These are phyloP conservation scores for Podaxis sp. DNA, from an alignment of 768 basidiomycete species.

Conservation along the genomic window DNA sequence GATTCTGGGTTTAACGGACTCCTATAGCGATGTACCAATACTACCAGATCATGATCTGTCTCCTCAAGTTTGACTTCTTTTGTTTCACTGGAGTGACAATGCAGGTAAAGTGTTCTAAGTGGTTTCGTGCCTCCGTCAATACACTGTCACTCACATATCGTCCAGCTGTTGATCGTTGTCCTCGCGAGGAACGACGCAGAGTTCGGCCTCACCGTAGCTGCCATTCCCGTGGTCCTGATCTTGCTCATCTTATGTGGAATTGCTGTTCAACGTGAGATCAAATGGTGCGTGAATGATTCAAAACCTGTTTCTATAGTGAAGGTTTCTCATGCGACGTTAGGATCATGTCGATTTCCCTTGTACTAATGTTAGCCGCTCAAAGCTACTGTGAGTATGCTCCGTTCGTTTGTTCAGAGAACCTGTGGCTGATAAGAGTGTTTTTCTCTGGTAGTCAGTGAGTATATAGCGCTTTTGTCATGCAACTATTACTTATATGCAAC, in stretches of 20 bases:
- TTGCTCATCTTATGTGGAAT: slow-evolving; percentile 63
- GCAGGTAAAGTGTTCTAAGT: slow-evolving; percentile 50
- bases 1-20: slow-evolving; percentile 11
- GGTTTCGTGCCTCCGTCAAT: background rate
- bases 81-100: slow-evolving; percentile 85
- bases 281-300: slow-evolving; percentile 50
- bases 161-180: slow-evolving; percentile 81
- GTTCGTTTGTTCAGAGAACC: background rate
- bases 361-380: slow-evolving; percentile 74
- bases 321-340: slow-evolving; percentile 31
- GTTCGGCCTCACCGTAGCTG: slow-evolving; percentile 79
- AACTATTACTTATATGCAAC: background rate
- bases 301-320: background rate
- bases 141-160: background rate
- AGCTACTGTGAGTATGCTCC: slow-evolving; percentile 62
- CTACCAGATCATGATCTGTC: slow-evolving; percentile 84
- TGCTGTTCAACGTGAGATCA: slow-evolving; percentile 80
- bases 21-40: slow-evolving; percentile 79
- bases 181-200: slow-evolving; percentile 62
- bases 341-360: slow-evolving; percentile 71
- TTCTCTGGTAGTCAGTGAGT: slow-evolving; percentile 39
- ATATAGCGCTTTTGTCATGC: background rate
- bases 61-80: slow-evolving; percentile 91
- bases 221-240: slow-evolving; percentile 75
- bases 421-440: slow-evolving; percentile 8